Conservation (phyloP, 805 yeast species). For the Sungouiella thailandica region DNA sequence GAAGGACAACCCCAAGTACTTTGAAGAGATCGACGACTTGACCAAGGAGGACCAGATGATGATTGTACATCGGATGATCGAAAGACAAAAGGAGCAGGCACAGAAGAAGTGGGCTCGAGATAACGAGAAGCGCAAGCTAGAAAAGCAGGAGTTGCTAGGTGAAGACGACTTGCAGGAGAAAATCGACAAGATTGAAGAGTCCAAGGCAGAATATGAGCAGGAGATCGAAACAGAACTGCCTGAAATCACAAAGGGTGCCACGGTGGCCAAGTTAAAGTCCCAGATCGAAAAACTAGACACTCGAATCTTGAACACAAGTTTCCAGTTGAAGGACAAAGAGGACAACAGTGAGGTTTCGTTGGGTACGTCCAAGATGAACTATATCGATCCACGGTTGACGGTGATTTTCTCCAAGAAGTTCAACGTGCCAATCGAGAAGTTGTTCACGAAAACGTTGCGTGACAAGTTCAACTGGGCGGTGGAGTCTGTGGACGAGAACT, state of each 20-base stretch:
- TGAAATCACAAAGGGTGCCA: slow-evolving; percentile 44
- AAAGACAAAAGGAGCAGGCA: slow-evolving; percentile 60
- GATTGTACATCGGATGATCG: slow-evolving; percentile 56
- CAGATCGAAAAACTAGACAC: slow-evolving; percentile 71
- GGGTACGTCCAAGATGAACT: slow-evolving; percentile 90
- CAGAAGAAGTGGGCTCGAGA: slow-evolving; percentile 68
- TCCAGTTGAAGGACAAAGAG: slow-evolving; percentile 86
- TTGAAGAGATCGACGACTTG: slow-evolving; percentile 63
- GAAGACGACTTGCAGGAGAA: slow-evolving; percentile 56
- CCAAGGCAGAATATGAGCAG: slow-evolving; percentile 43
- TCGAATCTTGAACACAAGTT: slow-evolving; percentile 60
- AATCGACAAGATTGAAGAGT: slow-evolving; percentile 50
- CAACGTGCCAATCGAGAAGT: slow-evolving; percentile 85
- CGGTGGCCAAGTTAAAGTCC: slow-evolving; percentile 64
- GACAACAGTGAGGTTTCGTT: slow-evolving; percentile 91
- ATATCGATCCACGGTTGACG: slow-evolving; percentile 89
- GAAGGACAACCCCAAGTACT: slow-evolving; percentile 52
- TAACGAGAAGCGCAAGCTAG: slow-evolving; percentile 64
- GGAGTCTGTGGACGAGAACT: slow-evolving; percentile 79
- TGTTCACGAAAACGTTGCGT: slow-evolving; percentile 84
- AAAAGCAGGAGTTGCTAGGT: slow-evolving; percentile 48
- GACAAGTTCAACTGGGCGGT: slow-evolving; percentile 97
- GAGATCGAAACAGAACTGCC: slow-evolving; percentile 60
- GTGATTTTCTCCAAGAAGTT: slow-evolving; percentile 84
- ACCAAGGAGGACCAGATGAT: slow-evolving; percentile 56